Percentiles rank a stretch among this genome's conserved stretches.
These are phyloP conservation scores for Telopea speciosissima DNA, from an alignment of 177 flowering plant species.

Conservation along the genomic window DNA sequence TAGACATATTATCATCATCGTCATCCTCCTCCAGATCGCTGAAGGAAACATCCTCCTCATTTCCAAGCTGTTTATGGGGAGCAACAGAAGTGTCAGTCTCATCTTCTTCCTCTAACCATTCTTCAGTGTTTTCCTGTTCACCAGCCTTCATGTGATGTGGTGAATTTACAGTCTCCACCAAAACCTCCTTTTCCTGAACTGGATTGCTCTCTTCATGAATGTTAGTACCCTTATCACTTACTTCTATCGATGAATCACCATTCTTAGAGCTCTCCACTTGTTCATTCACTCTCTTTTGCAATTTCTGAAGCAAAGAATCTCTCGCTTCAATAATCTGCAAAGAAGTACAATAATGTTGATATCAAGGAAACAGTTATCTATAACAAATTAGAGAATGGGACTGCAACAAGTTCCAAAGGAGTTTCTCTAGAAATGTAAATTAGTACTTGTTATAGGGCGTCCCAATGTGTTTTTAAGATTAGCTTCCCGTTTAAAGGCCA, in stretches of 20 bases:
- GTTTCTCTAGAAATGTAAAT: not conserved
- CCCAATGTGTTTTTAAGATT: not conserved
- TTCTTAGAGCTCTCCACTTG: constrained; percentile 13
- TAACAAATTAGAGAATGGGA: not conserved
- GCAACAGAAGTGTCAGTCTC: constrained; percentile 14
- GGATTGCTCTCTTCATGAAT: constrained; percentile 13
- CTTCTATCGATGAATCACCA: constrained; percentile 10
- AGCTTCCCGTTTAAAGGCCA: not conserved
- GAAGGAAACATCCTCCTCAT: constrained; percentile 54
- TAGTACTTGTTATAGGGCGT: not conserved
- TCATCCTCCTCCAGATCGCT: constrained; percentile 54
- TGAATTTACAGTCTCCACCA: constrained; percentile 17
- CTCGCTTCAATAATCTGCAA: constrained; percentile 52
- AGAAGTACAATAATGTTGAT: not conserved
- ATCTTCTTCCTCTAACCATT: constrained; percentile 28
- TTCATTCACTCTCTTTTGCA: constrained; percentile 22
- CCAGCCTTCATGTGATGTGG: constrained; percentile 12
- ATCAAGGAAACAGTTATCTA: not conserved
- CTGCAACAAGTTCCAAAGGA: not conserved
- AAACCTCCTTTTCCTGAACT: constrained; percentile 15
- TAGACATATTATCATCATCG: constrained; percentile 28
- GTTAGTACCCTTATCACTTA: constrained; percentile 11
- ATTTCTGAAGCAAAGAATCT: constrained; percentile 34
- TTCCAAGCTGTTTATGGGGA: constrained; percentile 18
- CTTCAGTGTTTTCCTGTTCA: constrained; percentile 17